A percentile compares a stretch with the other conserved stretches of the same genome.
These are phyloP conservation scores for Domatiomyces globalis DNA, from an alignment of 2,329 filamentous ascomycete genomes.

Conservation along the genomic window DNA sequence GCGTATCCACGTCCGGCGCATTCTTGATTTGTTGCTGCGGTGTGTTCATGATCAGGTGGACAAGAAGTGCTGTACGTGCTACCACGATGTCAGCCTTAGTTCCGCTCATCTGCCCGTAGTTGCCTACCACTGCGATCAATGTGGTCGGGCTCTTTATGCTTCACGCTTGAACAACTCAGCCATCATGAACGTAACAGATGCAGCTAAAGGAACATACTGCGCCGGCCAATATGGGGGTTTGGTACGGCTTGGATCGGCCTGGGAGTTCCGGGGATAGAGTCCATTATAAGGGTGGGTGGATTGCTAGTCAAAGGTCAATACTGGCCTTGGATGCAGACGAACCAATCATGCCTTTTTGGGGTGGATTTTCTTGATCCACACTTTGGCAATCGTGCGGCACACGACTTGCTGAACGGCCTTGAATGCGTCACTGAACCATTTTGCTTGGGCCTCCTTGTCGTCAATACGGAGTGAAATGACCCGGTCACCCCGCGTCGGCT, in stretches of 20 bases:
- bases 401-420: conserved; percentile 33
- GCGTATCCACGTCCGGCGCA: background rate
- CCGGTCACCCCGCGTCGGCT: background rate
- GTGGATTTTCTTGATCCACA: conserved; percentile 34
- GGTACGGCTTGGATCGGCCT: conserved; percentile 30
- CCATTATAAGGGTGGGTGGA: conserved; percentile 37
- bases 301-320: conserved; percentile 19
- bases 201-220: conserved; percentile 7
- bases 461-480: conserved; percentile 22
- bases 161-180: conserved; percentile 15
- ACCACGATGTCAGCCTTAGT: conserved; percentile 2
- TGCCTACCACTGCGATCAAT: conserved; percentile 32
- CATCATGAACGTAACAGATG: conserved; percentile 31
- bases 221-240: conserved; percentile 25
- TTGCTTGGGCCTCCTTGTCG: conserved; percentile 24
- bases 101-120: background rate
- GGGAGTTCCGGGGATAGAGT: conserved; percentile 26
- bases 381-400: conserved; percentile 32
- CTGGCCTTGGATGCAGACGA: background rate
- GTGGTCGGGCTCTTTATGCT: conserved; percentile 37
- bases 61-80: conserved; percentile 18
- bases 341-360: conserved; percentile 25
- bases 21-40: conserved; percentile 9
- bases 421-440: conserved; percentile 30
- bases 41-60: conserved; percentile 16